Evolutionary conservation across 192 early-diverging fungal genomes (phyloP).

Genomic region (Gamsiella multidivaricata): DNA sequence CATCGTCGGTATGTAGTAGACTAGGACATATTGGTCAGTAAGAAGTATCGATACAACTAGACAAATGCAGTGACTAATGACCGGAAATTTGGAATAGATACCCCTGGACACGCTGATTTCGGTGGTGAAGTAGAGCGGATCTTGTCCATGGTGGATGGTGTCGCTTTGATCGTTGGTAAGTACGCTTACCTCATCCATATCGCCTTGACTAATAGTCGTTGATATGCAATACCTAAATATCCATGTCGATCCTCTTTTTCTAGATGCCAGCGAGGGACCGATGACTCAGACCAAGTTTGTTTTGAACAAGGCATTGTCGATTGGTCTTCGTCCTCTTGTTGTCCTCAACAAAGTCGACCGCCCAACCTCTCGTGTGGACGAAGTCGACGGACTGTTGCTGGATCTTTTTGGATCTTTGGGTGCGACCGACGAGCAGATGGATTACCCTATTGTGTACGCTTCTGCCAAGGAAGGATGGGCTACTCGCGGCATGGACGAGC

Average conservation of each 20-base stretch:
- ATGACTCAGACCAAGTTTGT: constrained; percentile 94
- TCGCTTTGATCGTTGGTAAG: constrained; percentile 78
- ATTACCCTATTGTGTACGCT: constrained; percentile 80
- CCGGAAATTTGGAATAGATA: constrained; percentile 59
- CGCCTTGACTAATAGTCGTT: background rate
- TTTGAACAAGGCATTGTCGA: constrained; percentile 79
- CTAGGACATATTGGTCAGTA: too few species aligned
- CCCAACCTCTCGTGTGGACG: constrained; percentile 76
- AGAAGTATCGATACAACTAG: too few species aligned
- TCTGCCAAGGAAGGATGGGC: constrained; percentile 91
- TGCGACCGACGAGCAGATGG: constrained; percentile 82
- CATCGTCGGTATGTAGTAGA: constrained; percentile 67
- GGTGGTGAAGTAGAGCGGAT: constrained; percentile 88
- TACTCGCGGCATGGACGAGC: constrained; percentile 59
- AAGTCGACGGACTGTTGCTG: constrained; percentile 82
- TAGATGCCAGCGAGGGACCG: constrained; percentile 83
- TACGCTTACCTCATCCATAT: background rate
- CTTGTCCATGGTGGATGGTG: constrained; percentile 90
- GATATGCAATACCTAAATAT: background rate
- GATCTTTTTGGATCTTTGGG: constrained; percentile 85
- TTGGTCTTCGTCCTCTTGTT: constrained; percentile 79
- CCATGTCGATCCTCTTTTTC: background rate
- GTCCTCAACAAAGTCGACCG: constrained; percentile 90
- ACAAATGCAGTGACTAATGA: too few species aligned
- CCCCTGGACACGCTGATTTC: constrained; percentile 80